A percentile compares a stretch with the other conserved stretches of the same genome.
phyloP scores from a whole-genome alignment of 108 stramenopile species.

The Conticribra weissflogii region DNA sequence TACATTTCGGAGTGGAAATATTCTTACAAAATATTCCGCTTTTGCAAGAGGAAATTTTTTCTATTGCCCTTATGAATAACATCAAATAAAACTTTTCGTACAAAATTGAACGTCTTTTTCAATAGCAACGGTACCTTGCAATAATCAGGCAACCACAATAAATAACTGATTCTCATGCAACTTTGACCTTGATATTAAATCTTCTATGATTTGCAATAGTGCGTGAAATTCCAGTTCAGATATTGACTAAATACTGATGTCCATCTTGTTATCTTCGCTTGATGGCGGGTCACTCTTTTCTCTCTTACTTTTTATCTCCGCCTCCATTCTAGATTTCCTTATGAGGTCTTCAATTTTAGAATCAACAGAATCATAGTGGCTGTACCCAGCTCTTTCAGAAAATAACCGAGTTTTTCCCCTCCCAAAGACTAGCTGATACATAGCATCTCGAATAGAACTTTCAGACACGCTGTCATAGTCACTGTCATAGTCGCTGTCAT shows the following conservation, averaged over 20 bases:
- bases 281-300: not conserved
- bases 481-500: slow-evolving; percentile 17
- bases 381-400: not conserved
- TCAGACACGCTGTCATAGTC: slow-evolving; percentile 26
- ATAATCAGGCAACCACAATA: no score
- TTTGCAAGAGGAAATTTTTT: no score
- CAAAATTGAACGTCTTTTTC: no score
- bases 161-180: no score
- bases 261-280: slow-evolving; percentile 1
- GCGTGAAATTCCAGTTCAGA: not conserved
- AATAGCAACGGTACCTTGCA: no score
- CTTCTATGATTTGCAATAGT: not conserved
- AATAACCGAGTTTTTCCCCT: slow-evolving; percentile 9
- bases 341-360: slow-evolving; percentile 49
- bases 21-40: no score
- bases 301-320: slow-evolving; percentile 18
- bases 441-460: slow-evolving; percentile 33
- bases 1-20: no score
- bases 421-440: slow-evolving; percentile 48
- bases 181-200: no score
- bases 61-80: no score
- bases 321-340: slow-evolving; percentile 36
- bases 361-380: slow-evolving; percentile 33
- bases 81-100: no score
- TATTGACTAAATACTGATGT: not conserved